Evolutionary conservation across 768 basidiomycete genomes (phyloP), one percentile per base, ranked within the genome.

Genomic region (Podaxis mareebaensis): DNA sequence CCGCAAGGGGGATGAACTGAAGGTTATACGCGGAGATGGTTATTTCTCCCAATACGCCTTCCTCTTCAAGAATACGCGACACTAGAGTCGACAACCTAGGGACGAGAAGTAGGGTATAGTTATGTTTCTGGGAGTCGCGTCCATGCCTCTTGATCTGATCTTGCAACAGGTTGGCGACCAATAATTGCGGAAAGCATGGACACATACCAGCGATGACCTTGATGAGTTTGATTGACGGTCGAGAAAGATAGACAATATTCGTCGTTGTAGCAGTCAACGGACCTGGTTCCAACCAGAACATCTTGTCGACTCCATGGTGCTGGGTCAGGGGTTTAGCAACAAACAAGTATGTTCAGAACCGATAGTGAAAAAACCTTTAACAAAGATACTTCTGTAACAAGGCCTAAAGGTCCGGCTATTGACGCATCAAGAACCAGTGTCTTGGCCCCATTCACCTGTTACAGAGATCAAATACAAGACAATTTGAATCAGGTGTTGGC

Each of bases 271-370:
- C 90, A 12, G 86, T 82, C 52, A 99, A 77, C 8, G 93, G 89
- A 17, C 96, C 96, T 11, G 90, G 75, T 76, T 99, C 97, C 24
- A 99, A 86, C 96, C 97, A 99, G 78, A 96, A 97, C 93, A 99
- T 96, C 81, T 97, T 97, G 79, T 98, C 96, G 3, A 99, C 94
- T 4, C 95, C 96, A 87, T 99, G 96, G 72, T 99, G 92, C 96
- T 99, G 68, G 60, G 24, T 30, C 52, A 15, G 49, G 52, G 51
- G 24, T 64, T 57, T 13, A 60, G 54, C 38, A 42, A 33, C 46
- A 28, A 26, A 46, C 20, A 15, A 51, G 44, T 15, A 42, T 33
- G 33, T 10, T 13, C 44, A n/a, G 38, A 39, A 24, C n/a, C 17
- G 11, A 13, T 10, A 49, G 53, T 44, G 57, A 39, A 22, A 38